These are phyloP conservation scores for Scopulariopsis brevicaulis DNA, from an alignment of 2,329 filamentous ascomycete species.

Conservation along the genomic window DNA sequence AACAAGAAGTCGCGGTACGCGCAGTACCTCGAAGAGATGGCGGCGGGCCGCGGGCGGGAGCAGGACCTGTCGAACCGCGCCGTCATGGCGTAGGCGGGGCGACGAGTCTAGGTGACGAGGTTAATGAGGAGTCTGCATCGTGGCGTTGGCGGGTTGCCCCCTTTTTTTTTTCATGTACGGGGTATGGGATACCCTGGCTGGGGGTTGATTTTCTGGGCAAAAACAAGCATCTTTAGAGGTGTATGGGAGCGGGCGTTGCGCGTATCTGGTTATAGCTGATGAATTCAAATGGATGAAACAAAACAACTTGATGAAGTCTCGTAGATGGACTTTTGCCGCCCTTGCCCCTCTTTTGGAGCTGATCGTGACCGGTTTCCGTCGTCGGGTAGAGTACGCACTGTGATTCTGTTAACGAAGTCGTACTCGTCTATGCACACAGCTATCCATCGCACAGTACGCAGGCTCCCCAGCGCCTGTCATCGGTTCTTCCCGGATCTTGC, in stretches of 20 bases:
- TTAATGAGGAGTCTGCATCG: slow-evolving; percentile 2
- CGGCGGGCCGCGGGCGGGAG: slow-evolving; percentile 47
- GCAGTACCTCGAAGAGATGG: slow-evolving; percentile 63
- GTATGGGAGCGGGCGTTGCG: neutral
- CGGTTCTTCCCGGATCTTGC: too few species aligned
- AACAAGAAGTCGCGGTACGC: slow-evolving; percentile 94
- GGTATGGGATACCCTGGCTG: neutral
- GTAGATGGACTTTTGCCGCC: neutral
- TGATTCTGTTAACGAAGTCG: neutral
- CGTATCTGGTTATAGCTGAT: neutral
- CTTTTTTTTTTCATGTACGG: neutral
- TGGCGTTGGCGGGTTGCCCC: neutral
- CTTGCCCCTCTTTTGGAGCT: neutral
- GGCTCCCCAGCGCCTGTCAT: too few species aligned
- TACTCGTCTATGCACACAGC: neutral
- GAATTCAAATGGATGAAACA: neutral
- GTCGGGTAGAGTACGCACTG: neutral
- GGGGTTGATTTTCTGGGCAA: neutral
- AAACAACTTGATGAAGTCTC: neutral
- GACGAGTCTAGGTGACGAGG: neutral
- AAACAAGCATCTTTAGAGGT: slow-evolving; percentile 3
- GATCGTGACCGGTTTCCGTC: neutral
- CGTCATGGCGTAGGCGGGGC: neutral
- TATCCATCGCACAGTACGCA: neutral
- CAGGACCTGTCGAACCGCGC: neutral